These are phyloP conservation scores for Aureobasidium sp. DNA, from an alignment of 2,329 filamentous ascomycete species.

Conservation along the genomic window DNA sequence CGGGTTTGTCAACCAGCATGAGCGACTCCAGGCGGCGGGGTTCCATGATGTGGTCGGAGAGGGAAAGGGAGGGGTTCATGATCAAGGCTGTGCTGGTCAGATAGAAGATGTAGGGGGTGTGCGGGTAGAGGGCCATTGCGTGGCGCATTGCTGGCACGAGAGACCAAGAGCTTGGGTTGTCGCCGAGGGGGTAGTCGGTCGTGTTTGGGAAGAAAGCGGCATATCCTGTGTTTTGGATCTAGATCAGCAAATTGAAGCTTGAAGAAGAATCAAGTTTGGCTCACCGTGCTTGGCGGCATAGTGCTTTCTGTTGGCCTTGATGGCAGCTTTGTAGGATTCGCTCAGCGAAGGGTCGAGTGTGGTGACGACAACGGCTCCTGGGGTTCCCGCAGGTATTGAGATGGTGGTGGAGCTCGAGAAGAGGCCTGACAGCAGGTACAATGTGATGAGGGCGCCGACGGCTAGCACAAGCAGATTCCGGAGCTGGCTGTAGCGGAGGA, in stretches of 20 bases:
- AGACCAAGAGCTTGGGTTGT: conserved; percentile 58
- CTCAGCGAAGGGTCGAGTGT: conserved; percentile 65
- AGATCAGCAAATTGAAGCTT: conserved; percentile 17
- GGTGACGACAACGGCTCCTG: conserved; percentile 71
- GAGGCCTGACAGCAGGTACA: conserved; percentile 53
- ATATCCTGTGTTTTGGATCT: conserved; percentile 56
- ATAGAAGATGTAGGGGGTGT: conserved; percentile 77
- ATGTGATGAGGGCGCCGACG: conserved; percentile 49
- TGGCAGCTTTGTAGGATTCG: conserved; percentile 60
- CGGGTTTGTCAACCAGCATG: conserved; percentile 78
- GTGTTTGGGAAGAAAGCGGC: conserved; percentile 71
- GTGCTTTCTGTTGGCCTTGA: conserved; percentile 73
- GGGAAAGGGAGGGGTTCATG: conserved; percentile 67
- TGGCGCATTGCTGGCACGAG: conserved; percentile 82
- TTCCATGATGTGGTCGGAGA: conserved; percentile 66
- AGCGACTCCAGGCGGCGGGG: conserved; percentile 60
- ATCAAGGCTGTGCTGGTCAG: conserved; percentile 80
- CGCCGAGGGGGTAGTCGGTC: conserved; percentile 65
- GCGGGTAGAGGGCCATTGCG: conserved; percentile 72
- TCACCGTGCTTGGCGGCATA: conserved; percentile 85
- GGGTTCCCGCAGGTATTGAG: conserved; percentile 36
- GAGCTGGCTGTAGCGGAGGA: conserved; percentile 30
- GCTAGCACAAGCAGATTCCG: conserved; percentile 50
- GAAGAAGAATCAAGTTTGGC: conserved; percentile 21
- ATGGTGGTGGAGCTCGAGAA: conserved; percentile 19